Percentiles rank a stretch among this genome's conserved stretches.
phyloP scores from a whole-genome alignment of 345 rosid species.

The Heritiera littoralis region DNA sequence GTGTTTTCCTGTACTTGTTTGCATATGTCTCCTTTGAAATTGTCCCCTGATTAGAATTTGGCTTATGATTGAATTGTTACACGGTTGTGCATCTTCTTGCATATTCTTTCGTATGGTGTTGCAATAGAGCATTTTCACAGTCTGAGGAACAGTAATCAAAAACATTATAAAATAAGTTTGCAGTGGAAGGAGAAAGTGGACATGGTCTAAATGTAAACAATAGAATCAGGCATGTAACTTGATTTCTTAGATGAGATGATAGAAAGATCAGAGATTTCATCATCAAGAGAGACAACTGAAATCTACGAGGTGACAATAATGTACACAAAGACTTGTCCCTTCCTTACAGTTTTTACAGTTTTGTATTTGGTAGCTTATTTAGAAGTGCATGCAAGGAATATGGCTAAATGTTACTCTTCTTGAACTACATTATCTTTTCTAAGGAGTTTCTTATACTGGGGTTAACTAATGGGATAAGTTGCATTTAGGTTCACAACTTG shows the following conservation, averaged over 20 bases:
- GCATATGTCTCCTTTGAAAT: not conserved
- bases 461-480: not conserved
- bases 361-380: not conserved
- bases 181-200: not conserved
- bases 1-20: not conserved
- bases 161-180: not conserved
- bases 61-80: slow-evolving; percentile 3
- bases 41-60: not conserved
- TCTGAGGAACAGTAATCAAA: not conserved
- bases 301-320: not conserved
- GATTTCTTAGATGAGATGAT: not conserved
- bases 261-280: slow-evolving; percentile 7
- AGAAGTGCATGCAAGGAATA: not conserved
- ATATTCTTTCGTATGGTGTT: not conserved
- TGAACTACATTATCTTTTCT: not conserved
- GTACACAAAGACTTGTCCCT: not conserved
- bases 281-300: not conserved
- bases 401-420: not conserved
- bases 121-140: not conserved
- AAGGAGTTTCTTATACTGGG: not conserved
- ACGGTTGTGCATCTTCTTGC: not conserved
- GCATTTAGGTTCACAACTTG: not conserved
- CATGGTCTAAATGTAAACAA: not conserved
- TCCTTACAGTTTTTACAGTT: not conserved
- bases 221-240: not conserved